phyloP scores from a whole-genome alignment of 1,284 basidiomycete species.

The Irpex lacteus region DNA sequence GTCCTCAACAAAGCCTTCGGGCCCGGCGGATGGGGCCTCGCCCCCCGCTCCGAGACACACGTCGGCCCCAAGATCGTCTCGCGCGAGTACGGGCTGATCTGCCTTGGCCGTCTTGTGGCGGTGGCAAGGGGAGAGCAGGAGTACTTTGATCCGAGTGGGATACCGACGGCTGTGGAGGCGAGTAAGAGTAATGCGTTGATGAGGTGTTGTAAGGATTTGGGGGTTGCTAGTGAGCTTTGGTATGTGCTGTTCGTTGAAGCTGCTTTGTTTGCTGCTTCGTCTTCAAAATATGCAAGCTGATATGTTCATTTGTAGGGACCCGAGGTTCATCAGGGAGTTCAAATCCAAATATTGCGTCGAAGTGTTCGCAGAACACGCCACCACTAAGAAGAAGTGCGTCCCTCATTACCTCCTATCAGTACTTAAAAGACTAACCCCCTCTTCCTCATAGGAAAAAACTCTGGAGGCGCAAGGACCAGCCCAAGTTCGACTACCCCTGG shows the following conservation, averaged over 20 bases:
- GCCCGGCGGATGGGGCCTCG: conserved; percentile 96
- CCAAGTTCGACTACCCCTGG: conserved; percentile 85
- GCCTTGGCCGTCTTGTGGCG: conserved; percentile 89
- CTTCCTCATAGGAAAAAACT: conserved; percentile 72
- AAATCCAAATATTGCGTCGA: conserved; percentile 85
- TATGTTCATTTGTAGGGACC: conserved; percentile 63
- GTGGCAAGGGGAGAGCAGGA: conserved; percentile 96
- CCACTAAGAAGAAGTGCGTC: conserved; percentile 87
- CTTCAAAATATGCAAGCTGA: too few species aligned
- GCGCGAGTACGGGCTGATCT: conserved; percentile 93
- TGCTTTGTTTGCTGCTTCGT: too few species aligned
- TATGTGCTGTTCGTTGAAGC: conserved; percentile 33
- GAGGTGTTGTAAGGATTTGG: conserved; percentile 97
- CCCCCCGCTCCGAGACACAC: conserved; percentile 89
- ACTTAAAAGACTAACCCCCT: too few species aligned
- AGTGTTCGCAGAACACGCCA: conserved; percentile 80
- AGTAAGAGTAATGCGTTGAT: conserved; percentile 97
- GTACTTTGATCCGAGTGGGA: conserved; percentile 90
- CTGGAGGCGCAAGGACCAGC: conserved; percentile 85
- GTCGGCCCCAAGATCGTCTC: conserved; percentile 89
- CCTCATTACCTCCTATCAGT: not conserved
- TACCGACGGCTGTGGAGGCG: conserved; percentile 93
- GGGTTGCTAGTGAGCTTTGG: conserved; percentile 96
- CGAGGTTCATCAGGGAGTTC: conserved; percentile 92
- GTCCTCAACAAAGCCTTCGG: conserved; percentile 94